Base-by-base conservation (phyloP, 345 rosid genomes). In the Tarenaya hassleriana region DNA sequence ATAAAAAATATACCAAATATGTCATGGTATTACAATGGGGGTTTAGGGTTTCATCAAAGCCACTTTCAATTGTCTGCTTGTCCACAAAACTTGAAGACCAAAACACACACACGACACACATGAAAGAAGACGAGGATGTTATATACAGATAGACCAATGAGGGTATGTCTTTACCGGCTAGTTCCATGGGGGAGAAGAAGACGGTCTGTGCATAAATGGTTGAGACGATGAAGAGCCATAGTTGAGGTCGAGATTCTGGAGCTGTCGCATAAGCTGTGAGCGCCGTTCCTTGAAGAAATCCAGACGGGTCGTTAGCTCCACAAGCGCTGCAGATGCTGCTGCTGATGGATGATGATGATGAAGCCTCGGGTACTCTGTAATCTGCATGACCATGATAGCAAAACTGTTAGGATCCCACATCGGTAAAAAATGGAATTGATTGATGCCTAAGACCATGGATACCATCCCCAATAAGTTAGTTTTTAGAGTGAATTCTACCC, bases 251-350 rank as follows among this genome's bases (percentile, higher is more conserved):
- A 91, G 98, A 69, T 78, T 87, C 66, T 87, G 90, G 54, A 91
- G 92, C 67, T 91, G 98, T 62, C 87, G 92, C 87, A 91, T 91
- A 7, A 91, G 83, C 64, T 91, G 95, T 16, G 98, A 84, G 17
- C 98, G 87, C 66, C 95, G 71, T 77, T 91, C 98, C 70, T 91
- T 87, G 88, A 91, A 91, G 75, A 82, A 91, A 75, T 91, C 98
- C 4, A 91, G 95, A 4, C 95, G 88, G 8, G 86, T 77, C 4
- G 96, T 87, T 69, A 91, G 66, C 70, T 91, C 95, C 55, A 87
- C 86, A 47, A 91, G 66, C 39, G 98, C 91, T 34, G 92, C 79
- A 55, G 98, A 80, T 29, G 95, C 74, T 54, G 77, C 72, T 6
- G 88, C 58, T 11, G 82, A 86, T 54, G 73, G 82, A 41, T 78